phyloP scores from a whole-genome alignment of 306 rosid species.

The Chamaecrista fasciculata region DNA sequence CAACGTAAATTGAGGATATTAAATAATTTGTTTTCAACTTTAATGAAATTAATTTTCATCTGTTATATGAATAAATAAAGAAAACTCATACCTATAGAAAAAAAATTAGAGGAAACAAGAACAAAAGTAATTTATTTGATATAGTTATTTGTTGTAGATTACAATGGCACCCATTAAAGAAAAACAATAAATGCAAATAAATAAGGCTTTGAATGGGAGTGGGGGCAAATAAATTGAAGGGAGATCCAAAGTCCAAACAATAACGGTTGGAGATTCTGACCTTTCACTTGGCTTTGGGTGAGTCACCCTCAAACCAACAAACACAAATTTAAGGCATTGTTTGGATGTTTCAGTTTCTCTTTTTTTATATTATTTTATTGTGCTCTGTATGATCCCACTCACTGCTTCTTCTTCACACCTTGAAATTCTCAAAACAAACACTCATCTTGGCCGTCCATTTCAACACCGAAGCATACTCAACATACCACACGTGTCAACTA shows the following conservation, averaged over 20 bases:
- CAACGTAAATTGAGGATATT: too few species aligned
- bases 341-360: conserved; percentile 42
- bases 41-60: too few species aligned
- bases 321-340: conserved; percentile 44
- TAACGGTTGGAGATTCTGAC: conserved; percentile 46
- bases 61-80: too few species aligned
- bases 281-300: conserved; percentile 41
- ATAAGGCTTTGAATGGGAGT: conserved; percentile 30
- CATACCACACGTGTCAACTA: conserved; percentile 60
- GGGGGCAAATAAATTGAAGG: conserved; percentile 16
- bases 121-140: too few species aligned
- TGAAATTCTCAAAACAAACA: conserved; percentile 44
- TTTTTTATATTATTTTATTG: too few species aligned
- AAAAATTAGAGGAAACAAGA: too few species aligned
- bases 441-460: conserved; percentile 57
- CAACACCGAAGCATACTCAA: conserved; percentile 43
- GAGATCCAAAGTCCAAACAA: conserved; percentile 28
- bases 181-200: conserved; percentile 32
- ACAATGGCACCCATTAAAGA: too few species aligned
- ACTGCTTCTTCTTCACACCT: conserved; percentile 19
- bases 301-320: conserved; percentile 37
- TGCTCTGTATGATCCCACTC: too few species aligned
- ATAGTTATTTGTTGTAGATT: too few species aligned
- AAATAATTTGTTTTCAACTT: too few species aligned
- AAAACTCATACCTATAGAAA: too few species aligned